Base-by-base conservation (phyloP, 352 stramenopile species). In the Stephanocyclus meneghinianus region DNA sequence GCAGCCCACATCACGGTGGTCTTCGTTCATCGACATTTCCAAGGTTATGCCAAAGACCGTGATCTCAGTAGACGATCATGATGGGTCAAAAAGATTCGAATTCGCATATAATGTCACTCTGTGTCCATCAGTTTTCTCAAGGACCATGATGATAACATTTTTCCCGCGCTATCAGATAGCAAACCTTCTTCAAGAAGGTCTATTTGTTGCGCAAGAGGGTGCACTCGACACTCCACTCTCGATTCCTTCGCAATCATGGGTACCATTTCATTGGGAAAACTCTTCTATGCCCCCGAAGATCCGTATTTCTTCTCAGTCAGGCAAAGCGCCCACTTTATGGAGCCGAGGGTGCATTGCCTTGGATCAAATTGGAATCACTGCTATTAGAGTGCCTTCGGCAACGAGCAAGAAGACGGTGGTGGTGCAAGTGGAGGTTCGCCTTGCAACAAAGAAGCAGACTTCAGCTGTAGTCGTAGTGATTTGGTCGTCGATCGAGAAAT, bases 21-120 rank as follows among this genome's bases (percentile, higher is more conserved):
- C 76, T 26, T 63, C 59, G 13, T 84, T 87, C 3, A 81, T 93
- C 55, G 88, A 93, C 67, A 67, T 93, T 50, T 87, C 85, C 1
- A 93, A 90, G 63, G 81, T 88, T 13, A 89, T 92, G 62, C 87
- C 88, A 1, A 89, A 91, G 68, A 88, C 84, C 59, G 74, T 91
- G 8, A 84, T 93, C 40, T 88, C 76, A 26, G 68, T 93, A 37
- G 88, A 92, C 18, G 80, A 92, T 76, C 53, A 74, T 45, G 30
- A 76, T 70, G 86, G 85, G 26, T 59, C 68, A 37, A 73, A 80
- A 59, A 56, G 71, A 67, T 93, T 89, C 72, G 88, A 93, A 57
- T 69, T 93, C 11, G 80, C 79, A 40, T 88, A 87, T 18, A 88
- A 80, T 73, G 80, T 93, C 1, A 86, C 76, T 29, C 60, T 89